Evolutionary conservation across 2,329 filamentous ascomycete genomes (phyloP).

Genomic region (Botrytis fabae): DNA sequence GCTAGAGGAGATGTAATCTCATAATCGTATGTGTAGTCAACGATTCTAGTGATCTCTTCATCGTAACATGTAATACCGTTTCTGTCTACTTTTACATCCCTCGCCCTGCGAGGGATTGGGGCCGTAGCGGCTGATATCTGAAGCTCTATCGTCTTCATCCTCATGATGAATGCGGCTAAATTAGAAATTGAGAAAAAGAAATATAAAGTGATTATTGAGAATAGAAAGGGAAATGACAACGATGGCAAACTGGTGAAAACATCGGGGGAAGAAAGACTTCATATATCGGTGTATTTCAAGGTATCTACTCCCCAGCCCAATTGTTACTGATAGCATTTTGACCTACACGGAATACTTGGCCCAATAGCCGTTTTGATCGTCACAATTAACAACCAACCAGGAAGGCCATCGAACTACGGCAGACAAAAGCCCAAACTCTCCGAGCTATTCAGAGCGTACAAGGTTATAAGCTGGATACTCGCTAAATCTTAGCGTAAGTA

Average conservation of each 20-base stretch:
- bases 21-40: constrained; percentile 31
- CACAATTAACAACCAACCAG: not conserved
- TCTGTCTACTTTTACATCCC: not conserved
- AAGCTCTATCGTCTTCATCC: constrained; percentile 23
- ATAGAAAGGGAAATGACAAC: not conserved
- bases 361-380: constrained; percentile 4
- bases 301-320: not conserved
- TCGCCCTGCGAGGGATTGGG: constrained; percentile 7
- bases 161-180: constrained; percentile 10
- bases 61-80: constrained; percentile 25
- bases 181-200: not conserved
- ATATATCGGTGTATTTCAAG: constrained; percentile 4
- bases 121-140: constrained; percentile 1
- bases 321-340: not conserved
- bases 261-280: not conserved
- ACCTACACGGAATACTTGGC: constrained; percentile 5
- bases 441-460: not conserved
- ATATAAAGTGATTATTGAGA: not conserved
- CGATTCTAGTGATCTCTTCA: constrained; percentile 28
- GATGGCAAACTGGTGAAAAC: not conserved
- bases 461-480: not conserved
- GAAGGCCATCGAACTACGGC: not conserved
- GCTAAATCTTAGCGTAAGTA: not conserved
- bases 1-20: constrained; percentile 23
- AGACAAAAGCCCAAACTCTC: not conserved